Base-by-base conservation (phyloP, 257 asterid genomes). In the Linderniella brevidens region DNA sequence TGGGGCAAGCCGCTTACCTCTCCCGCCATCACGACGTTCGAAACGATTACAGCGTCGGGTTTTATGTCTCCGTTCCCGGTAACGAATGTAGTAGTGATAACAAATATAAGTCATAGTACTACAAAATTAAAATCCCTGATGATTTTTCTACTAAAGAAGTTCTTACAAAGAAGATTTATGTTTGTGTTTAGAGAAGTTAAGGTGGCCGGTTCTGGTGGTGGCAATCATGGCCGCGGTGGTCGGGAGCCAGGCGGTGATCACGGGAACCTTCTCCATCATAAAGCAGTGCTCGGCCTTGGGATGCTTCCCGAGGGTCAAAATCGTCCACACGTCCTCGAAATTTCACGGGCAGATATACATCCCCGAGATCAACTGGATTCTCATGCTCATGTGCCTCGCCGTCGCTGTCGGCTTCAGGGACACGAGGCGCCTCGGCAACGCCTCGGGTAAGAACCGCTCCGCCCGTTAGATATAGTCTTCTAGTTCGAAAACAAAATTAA, bases 1-100 rank as follows among this genome's bases (percentile, higher is more conserved):
- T 86, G 96, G 96, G 96, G 29, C 96, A 86, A 68, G 93, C 96
- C 15, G 96, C 96, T 9, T 86, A 78, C 64, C 82, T 86, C 47
- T 86, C 93, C 17, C 67, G 50, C 65, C 85, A 86, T 62, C 96
- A 86, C 19, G 51, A 19, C 14, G 13, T 64, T 19, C 59, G 66
- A 11, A 51, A 41, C 35, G 55, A 58, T 19, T 70, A 75, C 53
- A 67, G 45, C 41, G 68, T 81, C 58, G 96, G 96, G 54, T 86
- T 86, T 65, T 86, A 86, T 46, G 43, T 39, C 4, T 39, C 43
- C 3, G 43, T 39, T 3, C 3, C 43, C 3, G 43, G 43, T 39
- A n/a, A 39, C 15, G 43, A 2, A 13, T 13, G 1, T 11, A 7
- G 0, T 9, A 45, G 25, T 45, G 4, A 14, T 41, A 17, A 41